phyloP scores from a whole-genome alignment of 352 stramenopile species.

The Peronospora farinosa region DNA sequence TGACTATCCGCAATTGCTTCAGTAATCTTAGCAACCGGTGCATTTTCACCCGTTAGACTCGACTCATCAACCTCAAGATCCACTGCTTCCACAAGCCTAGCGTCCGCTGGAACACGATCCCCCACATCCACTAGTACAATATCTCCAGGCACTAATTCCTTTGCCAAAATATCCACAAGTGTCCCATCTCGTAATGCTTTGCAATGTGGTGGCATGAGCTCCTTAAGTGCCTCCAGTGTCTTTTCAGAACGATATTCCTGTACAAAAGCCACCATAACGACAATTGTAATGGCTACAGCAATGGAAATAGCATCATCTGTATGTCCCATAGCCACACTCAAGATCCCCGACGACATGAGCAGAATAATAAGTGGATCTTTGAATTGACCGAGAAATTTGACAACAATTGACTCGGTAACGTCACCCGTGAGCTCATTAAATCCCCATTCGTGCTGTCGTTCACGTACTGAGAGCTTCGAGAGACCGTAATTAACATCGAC shows the following conservation, averaged over 20 bases:
- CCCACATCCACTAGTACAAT: slow-evolving; percentile 88
- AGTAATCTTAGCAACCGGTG: slow-evolving; percentile 75
- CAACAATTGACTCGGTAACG: slow-evolving; percentile 80
- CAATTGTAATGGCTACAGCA: slow-evolving; percentile 92
- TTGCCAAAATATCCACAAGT: slow-evolving; percentile 58
- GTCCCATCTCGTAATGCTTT: slow-evolving; percentile 53
- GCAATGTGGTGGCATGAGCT: slow-evolving; percentile 71
- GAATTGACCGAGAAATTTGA: slow-evolving; percentile 91
- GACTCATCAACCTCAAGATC: slow-evolving; percentile 90
- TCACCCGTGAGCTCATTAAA: slow-evolving; percentile 66
- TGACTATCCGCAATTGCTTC: slow-evolving; percentile 54
- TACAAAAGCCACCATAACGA: slow-evolving; percentile 94
- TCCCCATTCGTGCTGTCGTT: slow-evolving; percentile 64
- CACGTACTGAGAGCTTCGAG: slow-evolving; percentile 39
- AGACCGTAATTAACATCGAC: slow-evolving; percentile 67
- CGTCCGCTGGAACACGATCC: slow-evolving; percentile 91
- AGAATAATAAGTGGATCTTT: slow-evolving; percentile 97
- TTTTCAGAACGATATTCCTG: slow-evolving; percentile 85
- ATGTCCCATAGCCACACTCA: slow-evolving; percentile 91
- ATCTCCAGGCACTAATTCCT: slow-evolving; percentile 77
- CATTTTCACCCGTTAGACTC: slow-evolving; percentile 91
- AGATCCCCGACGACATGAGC: slow-evolving; percentile 87
- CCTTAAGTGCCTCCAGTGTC: slow-evolving; percentile 77
- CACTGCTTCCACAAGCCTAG: slow-evolving; percentile 85
- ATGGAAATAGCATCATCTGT: slow-evolving; percentile 95